Conservation (phyloP, 164 flowering plant genomes). For the Aristolochia californica region DNA sequence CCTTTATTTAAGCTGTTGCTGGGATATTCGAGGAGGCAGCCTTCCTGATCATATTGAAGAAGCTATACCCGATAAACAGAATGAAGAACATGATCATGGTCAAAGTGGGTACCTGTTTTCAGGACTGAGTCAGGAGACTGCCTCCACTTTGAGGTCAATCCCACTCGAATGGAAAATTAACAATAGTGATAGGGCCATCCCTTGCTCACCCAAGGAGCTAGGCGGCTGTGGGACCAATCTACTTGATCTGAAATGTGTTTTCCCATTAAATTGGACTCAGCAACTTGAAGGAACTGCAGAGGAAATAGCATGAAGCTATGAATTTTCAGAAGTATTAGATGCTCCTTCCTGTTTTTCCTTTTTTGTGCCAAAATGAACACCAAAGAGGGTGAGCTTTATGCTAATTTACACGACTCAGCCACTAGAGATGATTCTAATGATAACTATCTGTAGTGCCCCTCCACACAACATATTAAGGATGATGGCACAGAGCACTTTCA, state of each 20-base stretch:
- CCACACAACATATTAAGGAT: constrained; percentile 23
- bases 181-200: constrained; percentile 23
- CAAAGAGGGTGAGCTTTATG: constrained; percentile 14
- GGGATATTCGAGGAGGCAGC: constrained; percentile 28
- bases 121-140: constrained; percentile 10
- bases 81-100: constrained; percentile 18
- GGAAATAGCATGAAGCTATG: constrained; percentile 43
- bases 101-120: constrained; percentile 12
- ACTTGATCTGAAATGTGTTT: constrained; percentile 45
- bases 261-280: constrained; percentile 42
- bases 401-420: constrained; percentile 28
- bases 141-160: constrained; percentile 1
- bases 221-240: constrained; percentile 57
- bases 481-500: constrained; percentile 58
- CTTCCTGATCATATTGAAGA: constrained; percentile 15
- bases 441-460: constrained; percentile 51
- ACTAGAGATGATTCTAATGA: constrained; percentile 35
- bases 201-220: constrained; percentile 46
- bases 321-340: constrained; percentile 35
- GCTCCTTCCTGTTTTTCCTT: constrained; percentile 31
- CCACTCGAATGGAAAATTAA: constrained; percentile 21
- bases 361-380: constrained; percentile 24
- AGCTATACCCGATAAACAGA: constrained; percentile 7
- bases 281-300: constrained; percentile 51
- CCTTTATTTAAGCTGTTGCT: constrained; percentile 65